Evolutionary conservation across 2,329 filamentous ascomycete genomes (phyloP), one percentile per base, ranked within the genome.

Genomic region (Chrysoporthe deuterocubensis): DNA sequence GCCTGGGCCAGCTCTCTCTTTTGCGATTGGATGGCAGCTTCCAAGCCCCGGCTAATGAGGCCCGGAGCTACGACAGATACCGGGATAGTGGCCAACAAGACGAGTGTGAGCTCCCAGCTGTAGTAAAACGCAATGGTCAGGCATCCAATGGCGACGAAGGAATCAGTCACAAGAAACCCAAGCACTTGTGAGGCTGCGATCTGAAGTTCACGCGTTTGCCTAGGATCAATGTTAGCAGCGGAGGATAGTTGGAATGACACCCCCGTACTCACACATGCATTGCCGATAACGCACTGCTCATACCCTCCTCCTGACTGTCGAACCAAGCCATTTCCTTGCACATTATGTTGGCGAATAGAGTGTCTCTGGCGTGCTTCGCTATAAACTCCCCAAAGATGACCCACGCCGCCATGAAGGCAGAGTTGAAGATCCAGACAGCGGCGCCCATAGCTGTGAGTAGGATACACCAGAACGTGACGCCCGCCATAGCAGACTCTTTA

Each of bases 71-170:
- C 67, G 2, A 87, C 82, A 5, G 92, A 89, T 1, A 95, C 70
- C 0, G 95, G 93, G 0, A 94, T 82, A 0, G 89, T 90, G 0
- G 90, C 86, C 3, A 97, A 81, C 13, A 95, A 89, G 2, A 96
- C 89, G 0, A 97, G 81, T 0, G 94, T 94, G 18, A 98, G 83
- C 70, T 90, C 90, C 93, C 92, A 97, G 0, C 92, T 96, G 73
- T 87, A 91, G 75, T 88, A 90, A 42, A 97, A 85, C 0, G 94
- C 93, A 1, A 97, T 82, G 0, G 80, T 81, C 1, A 97, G 79
- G 9, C 91, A 91, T 4, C 87, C 86, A 4, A 90, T 43, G 0
- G 89, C 85, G 3, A 90, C 88, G n/a, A 91, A 81, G 0, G 87
- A 72, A 69, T 92, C 89, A 68, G 89, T 86, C 8, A 92, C 74